A percentile compares a stretch with the other conserved stretches of the same genome.
Conservation (phyloP, 371 early-diverging fungal species). For the Mortierella sp. region DNA sequence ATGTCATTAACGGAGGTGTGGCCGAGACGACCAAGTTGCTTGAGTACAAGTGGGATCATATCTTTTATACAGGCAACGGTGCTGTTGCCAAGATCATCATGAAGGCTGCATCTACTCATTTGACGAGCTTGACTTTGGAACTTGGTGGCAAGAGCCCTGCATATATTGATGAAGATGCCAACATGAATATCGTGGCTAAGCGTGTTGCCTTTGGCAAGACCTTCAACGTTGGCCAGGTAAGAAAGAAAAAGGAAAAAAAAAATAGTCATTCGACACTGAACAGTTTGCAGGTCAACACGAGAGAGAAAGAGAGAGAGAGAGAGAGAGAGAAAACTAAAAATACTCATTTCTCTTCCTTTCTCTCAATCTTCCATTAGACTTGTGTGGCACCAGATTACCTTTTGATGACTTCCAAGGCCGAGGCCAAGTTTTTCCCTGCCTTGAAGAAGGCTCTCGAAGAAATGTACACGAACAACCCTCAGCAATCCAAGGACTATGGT, state of each 20-base stretch:
- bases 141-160: slow-evolving; percentile 91
- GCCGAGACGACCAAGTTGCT: slow-evolving; percentile 83
- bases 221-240: slow-evolving; percentile 86
- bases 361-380: slow-evolving; percentile 68
- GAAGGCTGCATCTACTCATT: slow-evolving; percentile 77
- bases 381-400: slow-evolving; percentile 93
- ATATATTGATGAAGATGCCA: slow-evolving; percentile 72
- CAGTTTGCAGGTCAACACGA: too few species aligned
- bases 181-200: slow-evolving; percentile 72
- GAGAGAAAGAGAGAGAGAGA: background rate
- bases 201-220: slow-evolving; percentile 89
- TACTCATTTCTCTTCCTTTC: background rate
- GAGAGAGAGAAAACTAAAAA: background rate
- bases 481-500: slow-evolving; percentile 62
- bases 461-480: slow-evolving; percentile 65
- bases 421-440: slow-evolving; percentile 61
- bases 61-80: slow-evolving; percentile 90
- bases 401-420: slow-evolving; percentile 64
- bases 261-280: too few species aligned
- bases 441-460: slow-evolving; percentile 61
- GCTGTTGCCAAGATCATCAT: slow-evolving; percentile 83
- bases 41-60: slow-evolving; percentile 79
- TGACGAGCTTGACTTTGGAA: slow-evolving; percentile 84
- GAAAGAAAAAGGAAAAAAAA: background rate
- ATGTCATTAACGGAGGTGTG: slow-evolving; percentile 83